Conservation (phyloP, 169 alveolate genomes). For the Plasmodium sp. region DNA sequence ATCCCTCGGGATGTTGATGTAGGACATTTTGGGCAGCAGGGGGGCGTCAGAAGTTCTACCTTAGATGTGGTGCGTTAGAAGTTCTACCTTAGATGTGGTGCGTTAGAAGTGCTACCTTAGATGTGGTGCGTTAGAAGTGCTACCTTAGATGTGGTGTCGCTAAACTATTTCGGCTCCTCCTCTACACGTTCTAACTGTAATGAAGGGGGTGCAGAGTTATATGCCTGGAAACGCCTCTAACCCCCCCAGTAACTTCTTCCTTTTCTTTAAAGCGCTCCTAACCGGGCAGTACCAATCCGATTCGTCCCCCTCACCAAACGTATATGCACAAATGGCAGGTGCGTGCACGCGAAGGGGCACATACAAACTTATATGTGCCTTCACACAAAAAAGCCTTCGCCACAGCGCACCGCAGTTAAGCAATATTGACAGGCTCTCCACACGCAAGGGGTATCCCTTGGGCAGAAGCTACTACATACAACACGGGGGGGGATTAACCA, state of each 20-base stretch:
- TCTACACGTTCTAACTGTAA: neutral
- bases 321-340: neutral
- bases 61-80: neutral
- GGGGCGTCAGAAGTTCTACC: too few relatives aligned
- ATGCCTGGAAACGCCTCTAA: neutral
- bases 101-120: too few relatives aligned
- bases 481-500: neutral
- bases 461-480: neutral
- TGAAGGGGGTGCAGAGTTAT: neutral
- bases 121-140: neutral
- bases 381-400: neutral
- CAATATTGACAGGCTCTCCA: neutral
- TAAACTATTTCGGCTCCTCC: neutral
- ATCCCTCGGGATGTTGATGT: constrained; percentile 94
- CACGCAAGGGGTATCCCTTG: neutral
- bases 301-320: neutral
- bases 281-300: neutral
- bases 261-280: neutral
- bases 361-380: neutral
- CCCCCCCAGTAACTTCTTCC: neutral
- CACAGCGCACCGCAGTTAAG: neutral
- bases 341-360: neutral
- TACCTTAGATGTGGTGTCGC: neutral
- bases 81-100: neutral
- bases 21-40: constrained; percentile 75